A percentile compares a stretch with the other conserved stretches of the same genome.
Conservation (phyloP, 805 yeast species). For the Saccharomycopsis guyanensis region DNA sequence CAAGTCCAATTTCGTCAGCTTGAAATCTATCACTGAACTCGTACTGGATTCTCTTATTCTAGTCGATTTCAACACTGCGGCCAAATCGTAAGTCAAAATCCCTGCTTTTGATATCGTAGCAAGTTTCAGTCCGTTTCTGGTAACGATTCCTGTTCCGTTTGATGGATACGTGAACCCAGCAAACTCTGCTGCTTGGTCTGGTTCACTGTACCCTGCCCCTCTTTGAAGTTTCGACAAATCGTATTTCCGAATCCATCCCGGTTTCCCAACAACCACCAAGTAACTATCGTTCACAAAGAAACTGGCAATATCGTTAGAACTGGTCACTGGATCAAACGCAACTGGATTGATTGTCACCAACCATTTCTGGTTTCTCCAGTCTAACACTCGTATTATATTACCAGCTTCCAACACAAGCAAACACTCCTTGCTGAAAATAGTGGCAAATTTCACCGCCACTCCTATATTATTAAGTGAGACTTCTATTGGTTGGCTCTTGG, state of each 20-base stretch:
- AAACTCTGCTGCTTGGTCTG: background rate
- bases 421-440: background rate
- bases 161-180: slow-evolving; percentile 1
- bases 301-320: background rate
- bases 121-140: background rate
- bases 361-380: slow-evolving; percentile 29
- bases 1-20: slow-evolving; percentile 1
- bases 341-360: slow-evolving; percentile 29
- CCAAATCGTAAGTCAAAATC: slow-evolving; percentile 2
- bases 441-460: slow-evolving; percentile 1
- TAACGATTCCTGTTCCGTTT: background rate
- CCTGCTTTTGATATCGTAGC: background rate
- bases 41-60: background rate
- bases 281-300: background rate
- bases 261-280: slow-evolving; percentile 4
- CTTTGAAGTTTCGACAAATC: slow-evolving; percentile 3
- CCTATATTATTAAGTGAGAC: slow-evolving; percentile 1
- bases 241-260: slow-evolving; percentile 10
- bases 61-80: slow-evolving; percentile 1
- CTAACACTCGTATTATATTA: slow-evolving; percentile 27
- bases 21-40: background rate
- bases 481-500: background rate
- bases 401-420: slow-evolving; percentile 26
- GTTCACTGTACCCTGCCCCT: slow-evolving; percentile 11
- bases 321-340: slow-evolving; percentile 19